Base-by-base conservation (phyloP, 768 basidiomycete species). In the Xerocomus potaroensis region DNA sequence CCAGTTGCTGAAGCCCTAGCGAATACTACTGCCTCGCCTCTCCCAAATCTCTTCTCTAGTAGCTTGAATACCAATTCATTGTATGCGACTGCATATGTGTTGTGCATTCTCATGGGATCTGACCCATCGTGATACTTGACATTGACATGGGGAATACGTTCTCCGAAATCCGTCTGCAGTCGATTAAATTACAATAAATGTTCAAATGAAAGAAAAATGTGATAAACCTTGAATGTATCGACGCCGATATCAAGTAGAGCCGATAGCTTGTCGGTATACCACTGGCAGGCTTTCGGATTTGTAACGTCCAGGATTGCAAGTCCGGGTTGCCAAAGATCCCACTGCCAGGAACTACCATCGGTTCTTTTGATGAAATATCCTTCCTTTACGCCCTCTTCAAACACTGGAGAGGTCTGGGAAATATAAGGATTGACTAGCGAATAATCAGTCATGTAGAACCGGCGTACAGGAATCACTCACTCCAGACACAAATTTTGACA, bases 401-500 rank as follows among this genome's bases (percentile, higher is more conserved):
- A 88, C 29, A 86, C 78, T 4, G 79, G 80, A 8, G 81, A 83
- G 44, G 76, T 63, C 59, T 83, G 80, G n/a, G 80, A 79, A 47
- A 88, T 79, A 59, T 85, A 87, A 3, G 84, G 80, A 60, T 88
- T 88, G 57, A 88, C 81, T 83, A 50, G 7, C 15, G 21, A 19
- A 19, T 23, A 14, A 31, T 57, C 38, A 54, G 30, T 38, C 19
- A n/a, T 49, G n/a, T 37, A 27, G 36, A 29, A 34, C 21, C 12
- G 32, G 35, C 3, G 19, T 8, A 10, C 11, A 22, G 8, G 22
- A 3, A 26, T 29, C 6, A 59, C 75, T 55, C 48, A 79, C 81
- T 81, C 85, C 84, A 88, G 3, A 84, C 69, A 52, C 84, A 87
- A 44, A 87, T 76, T 57, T 85, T 84, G 44, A 87, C 81, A 26